Base-by-base conservation (phyloP, 306 rosid species). In the Glycyrrhiza uralensis region DNA sequence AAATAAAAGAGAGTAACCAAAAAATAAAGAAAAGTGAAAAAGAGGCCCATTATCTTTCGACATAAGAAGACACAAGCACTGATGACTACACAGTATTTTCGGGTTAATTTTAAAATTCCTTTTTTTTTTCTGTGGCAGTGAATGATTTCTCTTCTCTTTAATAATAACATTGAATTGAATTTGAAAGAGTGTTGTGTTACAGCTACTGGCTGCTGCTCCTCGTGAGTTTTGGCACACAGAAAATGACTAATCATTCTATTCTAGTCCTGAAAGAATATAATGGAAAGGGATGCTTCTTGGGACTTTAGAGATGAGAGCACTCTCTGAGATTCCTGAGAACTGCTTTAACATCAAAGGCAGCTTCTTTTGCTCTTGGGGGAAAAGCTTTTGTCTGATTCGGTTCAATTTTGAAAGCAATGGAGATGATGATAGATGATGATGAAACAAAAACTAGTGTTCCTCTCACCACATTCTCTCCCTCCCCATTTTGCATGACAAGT, bases 331-430 rank as follows among this genome's bases (percentile, higher is more conserved):
- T 90, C 98, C 88, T 87, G 89, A n/a, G n/a, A 79, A 77, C 66
- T 74, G 82, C 92, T 90, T 83, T 84, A 72, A 75, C 75, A 36
- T 74, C 79, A 72, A 87, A 90, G 82, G 87, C 84, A 84, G 67
- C 84, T 82, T 85, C 93, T 89, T 92, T 87, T 85, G 77, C 86
- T 76, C 89, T 56, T 33, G 35, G 73, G 35, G 73, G 81, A 84
- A 18, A 10, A 88, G 91, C 96, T 87, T 84, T 93, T 90, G 93
- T 90, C 92, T 87, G 92, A 87, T 93, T 84, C 84, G 69, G 84
- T 90, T 93, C 81, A 33, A 85, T 78, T n/a, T 88, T 86, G 86
- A 93, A 90, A 84, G 91, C 93, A 88, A 81, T 75, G 90, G 84
- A 81, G 75, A 75, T 80, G 88, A 83, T 20, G n/a, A n/a, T n/a